phyloP scores from a whole-genome alignment of 805 yeast species.

The Candida morakotiae region DNA sequence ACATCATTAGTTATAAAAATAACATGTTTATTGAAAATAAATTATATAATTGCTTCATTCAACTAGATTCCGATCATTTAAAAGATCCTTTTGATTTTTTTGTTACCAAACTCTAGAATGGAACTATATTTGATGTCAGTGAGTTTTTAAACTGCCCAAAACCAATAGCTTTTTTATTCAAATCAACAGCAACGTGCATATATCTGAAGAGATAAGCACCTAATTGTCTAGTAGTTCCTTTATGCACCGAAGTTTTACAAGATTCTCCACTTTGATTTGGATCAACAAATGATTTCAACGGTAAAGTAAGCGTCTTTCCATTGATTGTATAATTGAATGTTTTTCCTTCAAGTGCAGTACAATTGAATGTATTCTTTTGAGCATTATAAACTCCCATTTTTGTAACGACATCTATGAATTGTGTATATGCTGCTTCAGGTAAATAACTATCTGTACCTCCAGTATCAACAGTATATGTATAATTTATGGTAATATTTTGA shows the following conservation, averaged over 20 bases:
- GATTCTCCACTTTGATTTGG: background rate
- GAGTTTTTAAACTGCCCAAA: constrained; percentile 1
- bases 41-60: too few species aligned
- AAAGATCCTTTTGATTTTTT: too few species aligned
- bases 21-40: too few species aligned
- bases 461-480: constrained; percentile 1
- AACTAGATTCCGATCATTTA: too few species aligned
- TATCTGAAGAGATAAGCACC: constrained; percentile 3
- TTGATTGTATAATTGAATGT: background rate
- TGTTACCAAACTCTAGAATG: too few species aligned
- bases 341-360: background rate
- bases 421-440: background rate
- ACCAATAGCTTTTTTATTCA: background rate
- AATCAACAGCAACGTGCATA: constrained; percentile 4
- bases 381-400: background rate
- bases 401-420: background rate
- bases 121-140: background rate
- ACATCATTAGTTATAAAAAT: too few species aligned
- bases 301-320: background rate
- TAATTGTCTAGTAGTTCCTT: background rate
- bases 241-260: background rate
- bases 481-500: background rate
- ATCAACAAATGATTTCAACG: constrained; percentile 1
- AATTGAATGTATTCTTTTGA: background rate
- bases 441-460: background rate